Evolutionary conservation across 78 protist genomes (phyloP), one percentile per base, ranked within the genome.

Genomic region (Dictyostelium citrinum): DNA sequence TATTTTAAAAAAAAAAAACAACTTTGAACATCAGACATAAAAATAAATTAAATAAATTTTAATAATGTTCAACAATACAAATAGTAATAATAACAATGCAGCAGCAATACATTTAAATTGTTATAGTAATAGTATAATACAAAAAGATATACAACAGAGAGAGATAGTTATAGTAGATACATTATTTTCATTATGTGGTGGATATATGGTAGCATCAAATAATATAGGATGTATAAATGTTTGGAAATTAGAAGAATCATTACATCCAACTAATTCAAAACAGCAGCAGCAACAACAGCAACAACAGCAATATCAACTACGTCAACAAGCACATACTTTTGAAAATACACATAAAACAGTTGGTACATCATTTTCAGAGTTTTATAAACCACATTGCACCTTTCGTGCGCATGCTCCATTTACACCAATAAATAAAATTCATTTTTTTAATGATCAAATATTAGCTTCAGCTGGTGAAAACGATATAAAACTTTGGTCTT

Each of bases 171-270:
- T 86, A 20, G 41, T 67, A 0, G 74, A 81, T 78, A 64, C 72
- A 20, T 9, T 86, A 22, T 86, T 78, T 67, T 86, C 93, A 16
- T 14, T 77, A 16, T 76, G 84, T 67, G 93, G 93, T 16, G 37
- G 79, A 11, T 86, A 86, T 55, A 24, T 86, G 33, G 76, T 86
- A 10, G 93, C 93, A 17, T 17, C 64, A 8, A 86, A 86, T 31
- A 86, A 64, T 37, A 41, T 45, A 43, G 93, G 93, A 20, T 86
- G 33, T 67, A 78, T 86, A 14, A 78, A 78, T 78, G 70, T 86
- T 33, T 86, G 93, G 93, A 61, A 78, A 35, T 74, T 86, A 6
- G 49, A 76, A 16, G 72, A 58, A 22, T 58, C 72, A 20, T 51
- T 71, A 70, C 82, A 84, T 31, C 33, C 22, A 79, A 78, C 20